Evolutionary conservation across 2,329 filamentous ascomycete genomes (phyloP).

Genomic region (Trichoderma atrobrunneum): DNA sequence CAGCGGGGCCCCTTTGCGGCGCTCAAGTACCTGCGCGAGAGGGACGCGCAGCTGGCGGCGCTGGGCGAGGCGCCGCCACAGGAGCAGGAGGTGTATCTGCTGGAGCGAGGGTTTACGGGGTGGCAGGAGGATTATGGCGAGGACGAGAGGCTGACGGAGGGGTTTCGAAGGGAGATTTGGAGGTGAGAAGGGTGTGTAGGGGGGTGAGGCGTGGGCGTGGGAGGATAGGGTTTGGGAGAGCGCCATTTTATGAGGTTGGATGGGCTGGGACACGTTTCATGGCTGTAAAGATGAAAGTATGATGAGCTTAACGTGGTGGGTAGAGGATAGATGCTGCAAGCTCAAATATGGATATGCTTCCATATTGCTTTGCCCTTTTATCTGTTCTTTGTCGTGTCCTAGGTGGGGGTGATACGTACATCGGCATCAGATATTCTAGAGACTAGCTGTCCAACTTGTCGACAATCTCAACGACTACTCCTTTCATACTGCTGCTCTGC

Average conservation of each 20-base stretch:
- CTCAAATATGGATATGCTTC: not conserved
- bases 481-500: not conserved
- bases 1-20: constrained; percentile 85
- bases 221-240: not conserved
- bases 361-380: not conserved
- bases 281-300: not conserved
- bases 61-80: constrained; percentile 31
- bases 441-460: accelerated
- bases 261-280: not conserved
- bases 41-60: constrained; percentile 47
- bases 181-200: constrained; percentile 34
- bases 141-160: constrained; percentile 79
- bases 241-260: not conserved
- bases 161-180: constrained; percentile 84
- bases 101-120: constrained; percentile 79
- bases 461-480: not conserved
- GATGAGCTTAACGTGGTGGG: not conserved
- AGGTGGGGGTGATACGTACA: not conserved
- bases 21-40: constrained; percentile 71
- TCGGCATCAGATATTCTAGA: not conserved
- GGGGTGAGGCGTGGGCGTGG: not conserved
- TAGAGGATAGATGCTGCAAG: not conserved
- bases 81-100: constrained; percentile 72
- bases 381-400: not conserved
- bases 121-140: constrained; percentile 86